Conservation (phyloP, 768 basidiomycete genomes). For the Lentinus brumalis region DNA sequence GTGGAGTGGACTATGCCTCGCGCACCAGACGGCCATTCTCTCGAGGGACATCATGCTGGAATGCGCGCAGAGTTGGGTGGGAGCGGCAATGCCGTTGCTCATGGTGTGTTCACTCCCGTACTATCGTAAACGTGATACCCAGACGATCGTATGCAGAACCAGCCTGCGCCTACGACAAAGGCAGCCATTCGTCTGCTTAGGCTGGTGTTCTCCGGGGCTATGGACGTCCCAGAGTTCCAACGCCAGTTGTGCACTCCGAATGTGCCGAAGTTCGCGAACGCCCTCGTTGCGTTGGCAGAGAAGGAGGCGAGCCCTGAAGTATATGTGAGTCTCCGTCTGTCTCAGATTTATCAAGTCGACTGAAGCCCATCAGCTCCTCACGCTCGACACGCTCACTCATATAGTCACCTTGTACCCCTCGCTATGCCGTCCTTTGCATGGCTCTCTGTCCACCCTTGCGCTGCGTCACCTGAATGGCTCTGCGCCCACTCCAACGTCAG, state of each 20-base stretch:
- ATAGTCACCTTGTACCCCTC: slow-evolving; percentile 70
- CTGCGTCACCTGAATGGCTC: slow-evolving; percentile 60
- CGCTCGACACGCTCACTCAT: slow-evolving; percentile 49
- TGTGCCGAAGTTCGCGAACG: slow-evolving; percentile 67
- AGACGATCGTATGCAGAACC: slow-evolving; percentile 51
- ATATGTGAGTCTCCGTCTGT: slow-evolving; percentile 43
- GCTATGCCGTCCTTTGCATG: slow-evolving; percentile 56
- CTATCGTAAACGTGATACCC: slow-evolving; percentile 10
- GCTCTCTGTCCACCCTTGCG: slow-evolving; percentile 53
- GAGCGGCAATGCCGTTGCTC: slow-evolving; percentile 61
- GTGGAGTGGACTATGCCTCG: slow-evolving; percentile 81
- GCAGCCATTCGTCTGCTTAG: slow-evolving; percentile 66
- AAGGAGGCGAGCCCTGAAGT: slow-evolving; percentile 51
- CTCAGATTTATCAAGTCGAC: slow-evolving; percentile 7
- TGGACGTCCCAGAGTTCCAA: slow-evolving; percentile 75
- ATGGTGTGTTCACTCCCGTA: slow-evolving; percentile 57
- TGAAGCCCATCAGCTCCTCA: slow-evolving; percentile 33
- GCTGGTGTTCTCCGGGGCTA: slow-evolving; percentile 60
- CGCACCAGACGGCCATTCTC: slow-evolving; percentile 60
- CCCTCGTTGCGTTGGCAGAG: slow-evolving; percentile 58
- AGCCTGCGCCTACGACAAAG: slow-evolving; percentile 59
- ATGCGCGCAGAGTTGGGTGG: slow-evolving; percentile 72
- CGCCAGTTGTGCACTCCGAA: slow-evolving; percentile 74
- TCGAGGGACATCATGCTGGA: slow-evolving; percentile 68
- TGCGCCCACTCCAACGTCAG: slow-evolving; percentile 43